Base-by-base conservation (phyloP, 2,329 filamentous ascomycete species). In the Arachnomyces sp. region DNA sequence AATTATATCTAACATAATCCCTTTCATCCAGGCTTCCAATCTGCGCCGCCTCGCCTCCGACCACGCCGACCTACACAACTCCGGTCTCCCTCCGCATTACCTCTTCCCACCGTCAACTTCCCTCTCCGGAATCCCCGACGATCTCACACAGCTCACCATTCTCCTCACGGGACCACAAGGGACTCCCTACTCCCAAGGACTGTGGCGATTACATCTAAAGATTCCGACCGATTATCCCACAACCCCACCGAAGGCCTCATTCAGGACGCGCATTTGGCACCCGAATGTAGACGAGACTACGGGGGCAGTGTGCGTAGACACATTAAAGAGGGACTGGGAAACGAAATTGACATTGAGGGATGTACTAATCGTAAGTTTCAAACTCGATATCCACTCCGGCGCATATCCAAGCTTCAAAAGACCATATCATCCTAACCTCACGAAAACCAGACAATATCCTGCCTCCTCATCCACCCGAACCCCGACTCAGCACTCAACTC, bases 221-320 rank as follows among this genome's bases (percentile, higher is more conserved):
- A 77, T 81, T 28, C 77, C 77, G 0, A 62, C 69, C 13, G 70
- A 68, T n/a, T 78, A 79, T 49, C 63, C 67, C 6, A 59, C 60
- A 43, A 69, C 57, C 45, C 66, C 58, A 38, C 67, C 62, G 34
- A 80, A 76, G 31, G 77, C 77, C 2, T 67, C 68, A 25, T 81
- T 81, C 53, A 69, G 68, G 39, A 81, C 77, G 2, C 66, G 70
- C 4, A 74, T 81, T 47, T 81, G 76, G 68, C 77, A 81, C 49
- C 77, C 77, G 0, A 81, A 81, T 50, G 73, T 81, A 36, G 77
- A 81, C 46, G 74, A 78, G 38, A 62, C 66, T n/a, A 75, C 72
- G 0, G 77, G 77, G 4, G 72, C 71, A 1, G 75, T 81, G 2
- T 81, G 77, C 45, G 74, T 81, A 2, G 77, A 81, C 59, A 81